These are phyloP conservation scores for Ambrosia trifida DNA, from an alignment of 129 eudicot species.

Conservation along the genomic window DNA sequence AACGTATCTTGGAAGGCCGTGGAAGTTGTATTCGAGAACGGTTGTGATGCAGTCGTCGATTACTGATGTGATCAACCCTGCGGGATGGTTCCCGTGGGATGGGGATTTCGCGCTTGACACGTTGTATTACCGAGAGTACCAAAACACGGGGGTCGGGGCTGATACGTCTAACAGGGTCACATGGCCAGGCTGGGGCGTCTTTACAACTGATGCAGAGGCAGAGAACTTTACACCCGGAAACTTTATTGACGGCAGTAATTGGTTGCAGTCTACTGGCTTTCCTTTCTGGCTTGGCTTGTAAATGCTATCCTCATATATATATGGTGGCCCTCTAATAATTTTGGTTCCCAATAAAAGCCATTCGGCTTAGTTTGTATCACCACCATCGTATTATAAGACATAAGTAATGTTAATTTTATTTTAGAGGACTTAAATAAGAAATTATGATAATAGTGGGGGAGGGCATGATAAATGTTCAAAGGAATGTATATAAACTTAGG, in stretches of 20 bases:
- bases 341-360: not conserved
- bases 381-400: not conserved
- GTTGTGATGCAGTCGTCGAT: constrained; percentile 7
- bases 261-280: constrained; percentile 16
- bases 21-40: constrained; percentile 16
- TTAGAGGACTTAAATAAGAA: not conserved
- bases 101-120: constrained; percentile 7
- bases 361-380: not conserved
- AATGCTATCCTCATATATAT: not conserved
- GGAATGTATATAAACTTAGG: no score
- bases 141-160: not conserved
- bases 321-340: not conserved
- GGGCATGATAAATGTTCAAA: no score
- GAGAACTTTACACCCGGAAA: not conserved
- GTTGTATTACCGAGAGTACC: constrained; percentile 8
- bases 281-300: constrained; percentile 9
- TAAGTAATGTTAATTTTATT: not conserved
- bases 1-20: constrained; percentile 14
- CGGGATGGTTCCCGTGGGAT: constrained; percentile 16
- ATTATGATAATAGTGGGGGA: no score
- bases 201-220: not conserved
- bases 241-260: constrained; percentile 2
- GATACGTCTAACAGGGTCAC: constrained; percentile 2
- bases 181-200: constrained; percentile 13
- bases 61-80: constrained; percentile 7